Evolutionary conservation across 768 basidiomycete genomes (phyloP), one percentile per base, ranked within the genome.

Genomic region (Vishniacozyma victoriae): DNA sequence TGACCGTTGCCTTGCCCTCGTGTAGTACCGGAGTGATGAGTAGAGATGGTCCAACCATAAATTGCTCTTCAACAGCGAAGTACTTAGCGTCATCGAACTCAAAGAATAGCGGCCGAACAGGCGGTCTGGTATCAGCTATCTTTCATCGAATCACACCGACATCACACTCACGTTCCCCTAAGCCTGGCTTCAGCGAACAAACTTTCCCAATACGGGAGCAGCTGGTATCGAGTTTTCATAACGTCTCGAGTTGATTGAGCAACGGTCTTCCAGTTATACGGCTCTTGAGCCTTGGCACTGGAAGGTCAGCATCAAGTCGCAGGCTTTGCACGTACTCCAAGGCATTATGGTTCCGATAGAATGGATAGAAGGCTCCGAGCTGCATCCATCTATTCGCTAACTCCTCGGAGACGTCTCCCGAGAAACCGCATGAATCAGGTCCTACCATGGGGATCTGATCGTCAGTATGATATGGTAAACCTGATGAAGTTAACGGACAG

Each of bases 351-450:
- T 40, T 44, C 36, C 86, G 76, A 69, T 80, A 87, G 76, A 89
- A 89, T 4, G 86, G 86, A 22, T 78, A 78, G 67, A 88, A 88
- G 1, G 86, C 86, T 3, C 83, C 77, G n/a, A 87, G 77, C 66
- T 84, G 82, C 85, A 86, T 87, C 87, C 87, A 89, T 15, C 87
- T 78, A 53, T 82, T 82, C 71, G 85, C 85, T 9, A 89, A 76
- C 65, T 87, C 85, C 68, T 88, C 86, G 57, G 86, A 79, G 6
- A 82, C 82, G 66, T 87, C 86, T 2, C 75, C 79, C 52, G 76
- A 75, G 73, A 83, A 83, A 16, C 82, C 82, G 65, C 82, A 83
- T 5, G 83, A 81, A 60, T 89, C 86, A 2, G 85, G 83, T 16
- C 86, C 87, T 15, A 87, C 85, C 74, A 87, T 83, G 0, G 86